Evolutionary conservation across 768 basidiomycete species (phyloP).

Genomic region (Kwoniella newhampshirensis): DNA sequence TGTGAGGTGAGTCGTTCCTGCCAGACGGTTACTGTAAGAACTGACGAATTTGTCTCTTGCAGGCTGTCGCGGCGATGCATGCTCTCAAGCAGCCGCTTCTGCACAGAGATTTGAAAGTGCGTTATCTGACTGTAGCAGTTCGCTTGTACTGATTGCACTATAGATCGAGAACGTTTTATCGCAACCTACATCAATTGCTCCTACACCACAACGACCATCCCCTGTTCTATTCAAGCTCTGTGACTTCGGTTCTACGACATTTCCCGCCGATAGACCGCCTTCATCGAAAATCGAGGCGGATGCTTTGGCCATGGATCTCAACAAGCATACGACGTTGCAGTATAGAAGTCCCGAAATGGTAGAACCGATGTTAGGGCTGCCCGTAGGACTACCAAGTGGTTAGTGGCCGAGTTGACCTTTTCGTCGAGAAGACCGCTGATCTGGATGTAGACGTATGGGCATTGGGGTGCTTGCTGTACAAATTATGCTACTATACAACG

Average conservation of each 20-base stretch:
- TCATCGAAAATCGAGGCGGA: slow-evolving; percentile 79
- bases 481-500: slow-evolving; percentile 98
- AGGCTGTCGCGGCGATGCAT: slow-evolving; percentile 93
- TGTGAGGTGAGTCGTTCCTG: slow-evolving; percentile 62
- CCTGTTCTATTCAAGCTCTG: slow-evolving; percentile 87
- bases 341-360: slow-evolving; percentile 99
- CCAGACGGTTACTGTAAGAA: too few relatives aligned
- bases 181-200: slow-evolving; percentile 32
- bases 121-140: neutral
- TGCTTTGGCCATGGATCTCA: slow-evolving; percentile 82
- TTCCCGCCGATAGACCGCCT: slow-evolving; percentile 69
- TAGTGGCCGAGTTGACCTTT: slow-evolving; percentile 2
- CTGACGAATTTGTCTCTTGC: neutral
- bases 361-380: slow-evolving; percentile 58
- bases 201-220: slow-evolving; percentile 63
- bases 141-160: neutral
- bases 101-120: slow-evolving; percentile 87
- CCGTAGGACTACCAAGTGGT: slow-evolving; percentile 53
- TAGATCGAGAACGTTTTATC: slow-evolving; percentile 87
- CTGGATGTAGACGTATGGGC: slow-evolving; percentile 79
- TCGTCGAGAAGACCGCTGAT: slow-evolving; percentile 6
- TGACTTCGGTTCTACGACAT: slow-evolving; percentile 92
- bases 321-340: slow-evolving; percentile 91
- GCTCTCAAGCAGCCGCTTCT: slow-evolving; percentile 82
- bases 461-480: slow-evolving; percentile 91